Evolutionary conservation across 73 alveolate genomes (phyloP), one percentile per base, ranked within the genome.

Genomic region (Symbiodinium pilosum): DNA sequence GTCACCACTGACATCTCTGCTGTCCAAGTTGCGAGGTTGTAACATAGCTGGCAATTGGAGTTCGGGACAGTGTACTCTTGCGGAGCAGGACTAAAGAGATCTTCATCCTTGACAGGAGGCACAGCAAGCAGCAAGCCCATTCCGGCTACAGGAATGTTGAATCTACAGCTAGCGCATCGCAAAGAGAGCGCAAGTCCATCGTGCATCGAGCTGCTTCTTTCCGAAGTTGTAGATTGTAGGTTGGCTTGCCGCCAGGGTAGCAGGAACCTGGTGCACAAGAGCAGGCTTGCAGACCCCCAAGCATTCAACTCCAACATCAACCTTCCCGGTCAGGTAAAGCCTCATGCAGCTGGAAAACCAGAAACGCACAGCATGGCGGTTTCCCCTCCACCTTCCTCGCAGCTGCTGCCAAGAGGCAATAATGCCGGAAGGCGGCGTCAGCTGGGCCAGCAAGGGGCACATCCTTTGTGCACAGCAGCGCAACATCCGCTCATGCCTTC

Each of bases 11-110:
- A 73, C 7, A 21, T n/a, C 44, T 30, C 20, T 12, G 30, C 44
- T 30, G 39, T 73, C n/a, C 39, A 54, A 32, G 41, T 24, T 21
- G 93, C 51, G n/a, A 87, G 43, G 40, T 54, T 87, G 94, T 87
- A 87, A 21, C 94, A 87, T 12, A 87, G 84, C 84, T 87, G 94
- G 94, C 94, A 87, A 43, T 87, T 77, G 59, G 84, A 73, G 43
- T 87, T 87, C 84, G 56, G 43, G 54, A 87, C 84, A n/a, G 68
- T 77, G 59, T 87, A 32, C 36, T 36, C 41, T 21, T 56, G 24
- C 9, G 43, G 84, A 3, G 84, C n/a, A 2, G 38, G 75, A 3
- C 43, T 38, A 64, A 64, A 64, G 39, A 64, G 30, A 30, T 64
- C 81, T 64, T 64, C 81, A n/a, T 64, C 81, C 81, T 54, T 30